phyloP scores from a whole-genome alignment of 2,329 filamentous ascomycete genomes.

The Leptosphaerulina australis region DNA sequence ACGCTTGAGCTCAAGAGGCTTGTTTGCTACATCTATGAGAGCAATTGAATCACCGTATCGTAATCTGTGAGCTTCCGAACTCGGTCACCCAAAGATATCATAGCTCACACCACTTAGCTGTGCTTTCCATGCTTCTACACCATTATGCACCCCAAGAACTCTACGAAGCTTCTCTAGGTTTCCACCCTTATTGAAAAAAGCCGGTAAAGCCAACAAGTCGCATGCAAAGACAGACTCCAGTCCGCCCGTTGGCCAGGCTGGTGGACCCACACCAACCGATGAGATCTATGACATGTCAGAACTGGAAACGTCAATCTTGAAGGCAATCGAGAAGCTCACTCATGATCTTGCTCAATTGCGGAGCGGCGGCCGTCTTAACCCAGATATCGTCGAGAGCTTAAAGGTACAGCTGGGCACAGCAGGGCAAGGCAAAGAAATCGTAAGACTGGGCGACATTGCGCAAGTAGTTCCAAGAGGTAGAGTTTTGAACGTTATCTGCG shows the following conservation, averaged over 20 bases:
- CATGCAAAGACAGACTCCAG: slow-evolving; percentile 44
- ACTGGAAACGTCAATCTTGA: slow-evolving; percentile 62
- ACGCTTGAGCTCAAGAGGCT: slow-evolving; percentile 25
- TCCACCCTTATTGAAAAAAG: slow-evolving; percentile 56
- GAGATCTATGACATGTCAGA: slow-evolving; percentile 67
- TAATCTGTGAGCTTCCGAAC: slow-evolving; percentile 30
- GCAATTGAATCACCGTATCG: slow-evolving; percentile 35
- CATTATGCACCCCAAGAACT: slow-evolving; percentile 4
- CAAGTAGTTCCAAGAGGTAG: slow-evolving; percentile 71
- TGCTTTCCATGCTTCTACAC: slow-evolving; percentile 10
- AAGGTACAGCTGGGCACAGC: slow-evolving; percentile 62
- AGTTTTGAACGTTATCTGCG: slow-evolving; percentile 65
- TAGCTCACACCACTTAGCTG: slow-evolving; percentile 15
- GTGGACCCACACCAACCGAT: slow-evolving; percentile 46
- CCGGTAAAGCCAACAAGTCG: slow-evolving; percentile 57
- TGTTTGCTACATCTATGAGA: slow-evolving; percentile 18
- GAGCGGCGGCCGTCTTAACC: slow-evolving; percentile 67
- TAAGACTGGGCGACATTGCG: slow-evolving; percentile 66
- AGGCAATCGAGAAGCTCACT: slow-evolving; percentile 62
- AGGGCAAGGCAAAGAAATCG: slow-evolving; percentile 54
- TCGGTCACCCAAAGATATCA: neutral
- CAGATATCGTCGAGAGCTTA: slow-evolving; percentile 65
- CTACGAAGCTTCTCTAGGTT: slow-evolving; percentile 53
- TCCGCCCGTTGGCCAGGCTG: slow-evolving; percentile 35
- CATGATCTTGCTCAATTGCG: slow-evolving; percentile 67